These are phyloP conservation scores for Didymella pomorum DNA, from an alignment of 2,329 filamentous ascomycete genomes.

Conservation along the genomic window DNA sequence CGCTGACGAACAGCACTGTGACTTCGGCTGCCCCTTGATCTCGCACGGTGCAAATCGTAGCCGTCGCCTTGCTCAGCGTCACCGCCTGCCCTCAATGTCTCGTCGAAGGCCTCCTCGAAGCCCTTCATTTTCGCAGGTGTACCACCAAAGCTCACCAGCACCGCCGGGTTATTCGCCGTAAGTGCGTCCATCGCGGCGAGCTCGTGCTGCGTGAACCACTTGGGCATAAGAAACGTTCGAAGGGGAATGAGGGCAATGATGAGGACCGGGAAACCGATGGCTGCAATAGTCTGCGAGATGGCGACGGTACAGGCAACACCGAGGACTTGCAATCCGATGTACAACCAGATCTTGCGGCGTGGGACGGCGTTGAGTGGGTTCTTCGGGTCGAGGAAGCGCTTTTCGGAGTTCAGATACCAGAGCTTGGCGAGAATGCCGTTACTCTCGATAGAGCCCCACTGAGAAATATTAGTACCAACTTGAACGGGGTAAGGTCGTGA, in stretches of 20 bases:
- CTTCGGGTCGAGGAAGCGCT: slow-evolving; percentile 56
- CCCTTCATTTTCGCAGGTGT: slow-evolving; percentile 50
- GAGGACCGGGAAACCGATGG: slow-evolving; percentile 65
- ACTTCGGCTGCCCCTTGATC: slow-evolving; percentile 18
- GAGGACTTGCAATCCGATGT: slow-evolving; percentile 58
- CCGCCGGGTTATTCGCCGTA: slow-evolving; percentile 61
- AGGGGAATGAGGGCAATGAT: slow-evolving; percentile 65
- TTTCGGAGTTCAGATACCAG: slow-evolving; percentile 57
- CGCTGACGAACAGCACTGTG: slow-evolving; percentile 32
- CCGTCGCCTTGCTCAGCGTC: slow-evolving; percentile 20
- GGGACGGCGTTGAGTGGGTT: slow-evolving; percentile 57
- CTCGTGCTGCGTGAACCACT: slow-evolving; percentile 59
- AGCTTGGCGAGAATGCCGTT: slow-evolving; percentile 61
- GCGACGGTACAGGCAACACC: slow-evolving; percentile 61
- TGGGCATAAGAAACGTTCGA: slow-evolving; percentile 58
- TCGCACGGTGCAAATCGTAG: slow-evolving; percentile 8
- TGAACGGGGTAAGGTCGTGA: neutral
- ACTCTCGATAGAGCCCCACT: slow-evolving; percentile 55
- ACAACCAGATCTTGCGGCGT: slow-evolving; percentile 57
- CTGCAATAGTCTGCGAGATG: slow-evolving; percentile 65
- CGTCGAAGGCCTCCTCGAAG: slow-evolving; percentile 27
- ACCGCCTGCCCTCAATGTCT: slow-evolving; percentile 28
- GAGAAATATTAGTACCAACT: neutral
- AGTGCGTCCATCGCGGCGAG: slow-evolving; percentile 60
- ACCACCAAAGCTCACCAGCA: slow-evolving; percentile 61